Evolutionary conservation across 331 rosid genomes (phyloP), one percentile per base, ranked within the genome.

Genomic region (Erythrophleum ivorense): DNA sequence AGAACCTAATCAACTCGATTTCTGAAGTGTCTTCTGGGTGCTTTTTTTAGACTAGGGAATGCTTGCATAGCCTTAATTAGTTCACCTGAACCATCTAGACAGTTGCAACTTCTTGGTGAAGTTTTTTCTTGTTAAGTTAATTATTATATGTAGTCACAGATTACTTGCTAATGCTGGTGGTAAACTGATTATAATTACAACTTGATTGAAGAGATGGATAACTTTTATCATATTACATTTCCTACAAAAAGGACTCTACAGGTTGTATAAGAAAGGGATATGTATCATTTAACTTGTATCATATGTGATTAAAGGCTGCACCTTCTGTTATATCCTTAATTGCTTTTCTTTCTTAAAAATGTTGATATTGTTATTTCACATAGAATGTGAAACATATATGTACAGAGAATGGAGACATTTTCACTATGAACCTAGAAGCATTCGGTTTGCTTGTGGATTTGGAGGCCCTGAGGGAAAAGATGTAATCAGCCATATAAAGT

Each of bases 331-430:
- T 70, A 41, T 57, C 14, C 54, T 67, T 52, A 63, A 45, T 54
- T 73, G 66, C 10, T 73, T 62, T 33, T 70, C 43, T 55, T 70
- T 80, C 58, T 54, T 64, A 70, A 41, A 43, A 60, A 57, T 60
- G 62, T 66, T 54, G 29, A 13, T 29, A 7, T 58, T 79, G 45
- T 40, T 5, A 33, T 55, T 71, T 66, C 53, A 77, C n/a, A 29
- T 62, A 43, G 62, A 81, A 81, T 81, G 65, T 78, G 85, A 52
- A 50, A 50, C 64, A 5, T 52, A 55, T 58, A 50, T 75, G 21
- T 79, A 55, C 78, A 93, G 97, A 86, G 95, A 93, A 85, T 93
- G 99, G 95, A 92, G 77, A 60, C 84, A 86, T 82, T 95, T 89
- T 80, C 84, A 83, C 57, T 95, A 93, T 64, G 91, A 87, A 68